Conservation (phyloP, 306 rosid genomes). For the Vicia villosa region DNA sequence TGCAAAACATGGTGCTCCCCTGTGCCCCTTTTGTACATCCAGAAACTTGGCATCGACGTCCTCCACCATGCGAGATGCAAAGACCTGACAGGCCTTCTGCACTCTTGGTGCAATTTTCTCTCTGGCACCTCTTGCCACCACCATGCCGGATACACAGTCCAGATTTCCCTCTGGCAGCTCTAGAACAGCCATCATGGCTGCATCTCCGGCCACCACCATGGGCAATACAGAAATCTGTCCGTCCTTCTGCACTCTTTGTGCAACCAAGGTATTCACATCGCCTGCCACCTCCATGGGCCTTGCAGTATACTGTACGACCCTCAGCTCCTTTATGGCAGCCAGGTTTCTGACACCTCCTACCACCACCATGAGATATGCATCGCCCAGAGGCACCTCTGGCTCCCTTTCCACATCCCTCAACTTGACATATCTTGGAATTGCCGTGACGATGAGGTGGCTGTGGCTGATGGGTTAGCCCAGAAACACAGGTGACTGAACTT, state of each 20-base stretch:
- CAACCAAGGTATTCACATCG: conserved; percentile 91
- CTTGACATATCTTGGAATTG: conserved; percentile 78
- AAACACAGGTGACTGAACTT: conserved; percentile 81
- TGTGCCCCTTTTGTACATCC: conserved; percentile 96
- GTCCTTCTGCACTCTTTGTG: conserved; percentile 98
- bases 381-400: conserved; percentile 97
- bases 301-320: conserved; percentile 94
- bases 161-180: conserved; percentile 96
- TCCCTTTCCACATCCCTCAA: conserved; percentile 94
- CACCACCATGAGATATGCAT: conserved; percentile 96
- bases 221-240: conserved; percentile 92
- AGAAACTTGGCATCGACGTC: conserved; percentile 78
- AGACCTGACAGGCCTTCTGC: conserved; percentile 97
- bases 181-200: conserved; percentile 71
- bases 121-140: conserved; percentile 95
- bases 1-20: conserved; percentile 95
- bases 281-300: conserved; percentile 99
- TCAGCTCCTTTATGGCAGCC: conserved; percentile 98
- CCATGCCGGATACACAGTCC: conserved; percentile 96
- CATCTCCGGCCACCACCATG: conserved; percentile 98
- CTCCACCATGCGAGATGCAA: conserved; percentile 97
- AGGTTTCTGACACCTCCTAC: conserved; percentile 85
- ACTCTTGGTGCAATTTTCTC: conserved; percentile 86
- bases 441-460: conserved; percentile 51
- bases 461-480: conserved; percentile 64